Percentiles rank a stretch among this genome's conserved stretches.
phyloP scores from a whole-genome alignment of 495 filamentous ascomycete genomes.

The Aspergillus cavernicola region DNA sequence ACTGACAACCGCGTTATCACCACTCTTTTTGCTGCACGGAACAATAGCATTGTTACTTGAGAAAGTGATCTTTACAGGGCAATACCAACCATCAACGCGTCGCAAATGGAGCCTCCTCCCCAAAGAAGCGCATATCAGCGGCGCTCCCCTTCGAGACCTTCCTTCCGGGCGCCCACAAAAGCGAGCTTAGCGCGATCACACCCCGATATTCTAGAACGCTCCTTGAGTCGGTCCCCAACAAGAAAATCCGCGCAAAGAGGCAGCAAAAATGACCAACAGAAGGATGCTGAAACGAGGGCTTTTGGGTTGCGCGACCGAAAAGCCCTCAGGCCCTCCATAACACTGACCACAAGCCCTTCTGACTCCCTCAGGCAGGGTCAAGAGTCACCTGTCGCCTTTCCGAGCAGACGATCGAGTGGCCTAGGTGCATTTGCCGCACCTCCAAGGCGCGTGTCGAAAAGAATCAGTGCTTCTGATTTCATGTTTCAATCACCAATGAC shows the following conservation, averaged over 20 bases:
- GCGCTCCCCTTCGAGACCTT: conserved; percentile 41
- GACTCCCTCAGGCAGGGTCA: conserved; percentile 13
- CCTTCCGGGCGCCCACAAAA: conserved; percentile 63
- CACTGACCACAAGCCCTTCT: conserved; percentile 35
- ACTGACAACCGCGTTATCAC: background rate
- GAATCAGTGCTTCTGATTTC: conserved; percentile 42
- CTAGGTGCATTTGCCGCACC: conserved; percentile 41
- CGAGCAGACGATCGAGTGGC: conserved; percentile 28
- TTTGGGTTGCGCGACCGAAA: conserved; percentile 37
- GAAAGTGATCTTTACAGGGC: conserved; percentile 21
- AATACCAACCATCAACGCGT: conserved; percentile 19
- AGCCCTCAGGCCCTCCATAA: conserved; percentile 35
- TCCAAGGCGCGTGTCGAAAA: conserved; percentile 38
- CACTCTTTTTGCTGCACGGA: background rate
- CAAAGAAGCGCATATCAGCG: conserved; percentile 23
- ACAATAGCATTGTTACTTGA: conserved; percentile 4
- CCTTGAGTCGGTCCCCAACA: conserved; percentile 35
- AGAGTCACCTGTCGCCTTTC: conserved; percentile 23
- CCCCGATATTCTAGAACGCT: conserved; percentile 53
- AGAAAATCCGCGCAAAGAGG: conserved; percentile 19
- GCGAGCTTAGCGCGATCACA: conserved; percentile 62
- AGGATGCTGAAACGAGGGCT: conserved; percentile 21
- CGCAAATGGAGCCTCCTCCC: conserved; percentile 26
- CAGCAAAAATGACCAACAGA: conserved; percentile 16
- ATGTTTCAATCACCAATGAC: conserved; percentile 37